Evolutionary conservation across 306 rosid genomes (phyloP), one percentile per base, ranked within the genome.

Genomic region (Cucumis cinereus): DNA sequence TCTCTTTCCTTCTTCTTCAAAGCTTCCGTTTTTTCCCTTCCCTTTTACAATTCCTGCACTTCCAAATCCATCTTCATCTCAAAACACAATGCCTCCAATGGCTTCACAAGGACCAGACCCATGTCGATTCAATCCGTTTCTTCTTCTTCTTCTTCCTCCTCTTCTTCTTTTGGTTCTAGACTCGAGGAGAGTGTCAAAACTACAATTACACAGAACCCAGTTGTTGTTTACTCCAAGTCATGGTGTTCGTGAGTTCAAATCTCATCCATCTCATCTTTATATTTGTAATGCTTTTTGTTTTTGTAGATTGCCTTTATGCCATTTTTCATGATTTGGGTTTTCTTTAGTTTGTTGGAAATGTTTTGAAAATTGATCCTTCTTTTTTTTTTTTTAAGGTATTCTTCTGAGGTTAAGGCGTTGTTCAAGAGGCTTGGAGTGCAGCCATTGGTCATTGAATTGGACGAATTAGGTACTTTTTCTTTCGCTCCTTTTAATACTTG

Each of bases 131-230:
- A 88, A 45, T 90, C 95, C 81, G 83, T 81, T 87, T 77, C 91
- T 4, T 68, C 75, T 69, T 70, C 97, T 53, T 76, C 97, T 8
- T 91, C 97, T 47, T 76, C 97, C 8, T 91, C 90, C 2, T 63
- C 97, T 70, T 76, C 97, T 14, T 91, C 99, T 0, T 92, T 92
- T 52, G 99, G 99, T 26, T 94, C 96, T 85, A 91, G 96, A 30
- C 99, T 94, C 69, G 97, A 94, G 79, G 97, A 94, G 66, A 85
- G 76, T 79, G 85, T 94, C 28, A 92, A 90, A 86, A 90, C 86
- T 73, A 92, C 96, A 1, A 79, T 92, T n/a, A 35, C 85, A 0
- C 85, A 82, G 1, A 92, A 92, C 77, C 92, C 93, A 0, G 89
- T 94, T 36, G 99, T 92, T 3, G 90, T 94, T 58, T 94, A 94